Base-by-base conservation (phyloP, 2,329 filamentous ascomycete species). In the Fusarium sp. region DNA sequence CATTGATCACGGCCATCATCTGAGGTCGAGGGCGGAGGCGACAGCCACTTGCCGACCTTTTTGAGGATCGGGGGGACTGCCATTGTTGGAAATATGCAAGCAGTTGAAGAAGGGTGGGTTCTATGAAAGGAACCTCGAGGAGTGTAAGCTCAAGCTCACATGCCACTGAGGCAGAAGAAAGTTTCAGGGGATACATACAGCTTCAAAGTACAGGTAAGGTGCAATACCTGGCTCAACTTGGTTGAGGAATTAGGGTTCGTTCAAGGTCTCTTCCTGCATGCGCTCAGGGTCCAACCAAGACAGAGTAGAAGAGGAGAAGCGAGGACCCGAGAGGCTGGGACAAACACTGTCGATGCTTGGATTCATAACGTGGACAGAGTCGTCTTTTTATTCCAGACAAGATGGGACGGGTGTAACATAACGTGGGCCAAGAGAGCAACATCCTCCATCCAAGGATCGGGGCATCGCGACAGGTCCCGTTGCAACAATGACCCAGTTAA, bases 1-100 rank as follows among this genome's bases (percentile, higher is more conserved):
- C 88, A 90, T 73, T 88, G 86, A 79, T 90, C 88, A 54, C 84
- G 83, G 0, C 84, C 84, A 70, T 86, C 84, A 17, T 81, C 80
- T 2, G 83, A 80, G 63, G 81, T 81, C 47, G 76, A 73, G 11
- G 83, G 80, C 50, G 82, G 76, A 45, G 84, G 84, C 15, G 82
- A 82, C 12, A 85, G 67, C 74, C 76, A 80, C 40, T 77, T 61
- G 38, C 76, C 79, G 33, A 81, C 56, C 77, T 81, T 84, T 70
- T 79, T 79, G 37, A 83, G 67, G 25, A 71, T 54, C 10, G 64
- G 65, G 20, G 74, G 66, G 45, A 74, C 70, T 43, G 66, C 63
- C 75, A 78, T 79, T 27, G 22, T 71, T 15, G 32, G n/a, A 45
- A 33, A n/a, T 50, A 50, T 50, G 45, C 25, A n/a, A n/a, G 25